A percentile compares a stretch with the other conserved stretches of the same genome.
Conservation (phyloP, 805 yeast genomes). For the Pichia kluyveri region DNA sequence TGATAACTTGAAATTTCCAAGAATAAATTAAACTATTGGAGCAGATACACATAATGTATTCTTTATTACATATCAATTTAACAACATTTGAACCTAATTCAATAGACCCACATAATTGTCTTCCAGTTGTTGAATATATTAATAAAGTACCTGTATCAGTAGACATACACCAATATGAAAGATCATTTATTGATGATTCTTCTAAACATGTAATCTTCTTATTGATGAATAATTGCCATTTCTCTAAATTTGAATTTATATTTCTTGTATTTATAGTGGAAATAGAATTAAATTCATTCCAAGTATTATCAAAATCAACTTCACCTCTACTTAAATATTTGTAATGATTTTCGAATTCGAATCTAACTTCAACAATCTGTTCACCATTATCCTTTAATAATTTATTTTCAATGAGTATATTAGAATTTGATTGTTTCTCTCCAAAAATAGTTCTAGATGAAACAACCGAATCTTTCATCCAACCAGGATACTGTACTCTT, state of each 20-base stretch:
- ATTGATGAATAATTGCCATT: slow-evolving; percentile 34
- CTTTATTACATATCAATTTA: slow-evolving; percentile 27
- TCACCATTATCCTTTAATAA: background rate
- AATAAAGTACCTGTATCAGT: slow-evolving; percentile 52
- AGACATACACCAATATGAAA: slow-evolving; percentile 46
- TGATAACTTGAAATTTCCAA: slow-evolving; percentile 31
- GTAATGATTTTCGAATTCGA: slow-evolving; percentile 5
- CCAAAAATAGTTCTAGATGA: slow-evolving; percentile 22
- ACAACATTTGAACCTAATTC: slow-evolving; percentile 44
- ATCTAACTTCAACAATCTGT: slow-evolving; percentile 16
- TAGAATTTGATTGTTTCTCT: slow-evolving; percentile 23
- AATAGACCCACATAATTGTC: slow-evolving; percentile 35
- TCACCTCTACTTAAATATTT: slow-evolving; percentile 20
- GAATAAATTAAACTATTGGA: slow-evolving; percentile 40
- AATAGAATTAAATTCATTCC: slow-evolving; percentile 29
- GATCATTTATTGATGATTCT: slow-evolving; percentile 28
- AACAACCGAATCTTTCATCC: slow-evolving; percentile 17
- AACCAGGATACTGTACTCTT: slow-evolving; percentile 23
- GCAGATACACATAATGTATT: slow-evolving; percentile 36
- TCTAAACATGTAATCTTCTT: slow-evolving; percentile 30
- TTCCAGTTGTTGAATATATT: slow-evolving; percentile 37
- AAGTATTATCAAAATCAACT: slow-evolving; percentile 19
- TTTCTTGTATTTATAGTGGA: slow-evolving; percentile 13
- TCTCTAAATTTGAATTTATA: slow-evolving; percentile 8
- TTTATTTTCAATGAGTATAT: slow-evolving; percentile 21